Evolutionary conservation across 2,329 filamentous ascomycete species (phyloP).

Genomic region (Metarhizium brunneum): DNA sequence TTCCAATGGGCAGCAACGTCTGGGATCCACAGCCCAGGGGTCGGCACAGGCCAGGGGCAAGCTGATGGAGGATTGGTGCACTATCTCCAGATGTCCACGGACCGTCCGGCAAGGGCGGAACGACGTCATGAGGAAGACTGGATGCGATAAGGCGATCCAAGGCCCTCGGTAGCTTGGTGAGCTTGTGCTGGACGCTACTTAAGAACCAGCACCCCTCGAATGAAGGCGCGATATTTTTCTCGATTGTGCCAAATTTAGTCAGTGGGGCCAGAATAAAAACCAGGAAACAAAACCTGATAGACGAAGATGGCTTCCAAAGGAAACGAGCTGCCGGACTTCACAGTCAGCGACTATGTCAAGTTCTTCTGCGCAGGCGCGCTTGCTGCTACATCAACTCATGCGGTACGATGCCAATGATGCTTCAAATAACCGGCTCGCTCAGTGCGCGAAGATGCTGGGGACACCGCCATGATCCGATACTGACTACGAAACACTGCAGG

Average conservation of each 20-base stretch:
- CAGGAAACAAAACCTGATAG: too few relatives aligned
- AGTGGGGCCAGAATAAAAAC: too few relatives aligned
- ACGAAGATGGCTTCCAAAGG: conserved; percentile 15
- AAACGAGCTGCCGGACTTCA: conserved; percentile 30
- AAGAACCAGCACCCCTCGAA: neutral
- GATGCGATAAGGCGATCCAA: neutral
- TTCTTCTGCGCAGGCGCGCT: conserved; percentile 45
- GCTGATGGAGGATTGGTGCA: neutral
- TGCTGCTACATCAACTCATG: conserved; percentile 42
- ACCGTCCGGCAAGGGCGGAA: conserved; percentile 5
- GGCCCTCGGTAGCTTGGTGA: neutral
- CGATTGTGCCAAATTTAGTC: neutral
- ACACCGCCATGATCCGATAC: neutral
- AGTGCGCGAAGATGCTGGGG: neutral
- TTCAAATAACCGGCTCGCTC: neutral
- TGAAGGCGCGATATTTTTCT: neutral
- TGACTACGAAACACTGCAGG: conserved; percentile 21
- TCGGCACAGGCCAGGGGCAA: neutral
- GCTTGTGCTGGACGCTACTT: neutral
- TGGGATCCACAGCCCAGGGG: neutral
- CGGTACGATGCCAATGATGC: conserved; percentile 24
- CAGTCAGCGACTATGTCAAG: conserved; percentile 36
- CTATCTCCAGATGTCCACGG: neutral
- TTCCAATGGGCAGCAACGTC: neutral
- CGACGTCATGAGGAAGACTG: conserved; percentile 9